Evolutionary conservation across 495 filamentous ascomycete genomes (phyloP).

Genomic region (Hypoxylon fragiforme): DNA sequence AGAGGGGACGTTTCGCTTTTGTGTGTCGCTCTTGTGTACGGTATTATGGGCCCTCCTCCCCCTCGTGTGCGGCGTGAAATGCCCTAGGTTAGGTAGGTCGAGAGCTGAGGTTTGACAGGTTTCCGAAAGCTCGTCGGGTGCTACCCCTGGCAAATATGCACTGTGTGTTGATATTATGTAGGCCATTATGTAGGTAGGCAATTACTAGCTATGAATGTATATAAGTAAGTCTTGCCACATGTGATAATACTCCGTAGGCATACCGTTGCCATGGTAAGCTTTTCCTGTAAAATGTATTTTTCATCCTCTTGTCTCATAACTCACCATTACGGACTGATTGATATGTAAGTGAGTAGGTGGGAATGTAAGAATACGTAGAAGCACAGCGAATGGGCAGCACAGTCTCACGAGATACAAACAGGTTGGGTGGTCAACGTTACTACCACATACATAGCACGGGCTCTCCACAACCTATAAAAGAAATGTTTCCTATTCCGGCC

Average conservation of each 20-base stretch:
- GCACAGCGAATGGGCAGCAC: neutral
- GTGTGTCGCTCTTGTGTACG: neutral
- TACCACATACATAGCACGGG: neutral
- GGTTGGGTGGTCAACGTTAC: neutral
- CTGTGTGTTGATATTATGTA: neutral
- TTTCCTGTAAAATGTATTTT: neutral
- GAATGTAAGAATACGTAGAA: neutral
- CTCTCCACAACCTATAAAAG: conserved; percentile 1
- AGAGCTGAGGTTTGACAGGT: conserved; percentile 27
- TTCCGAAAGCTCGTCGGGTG: conserved; percentile 31
- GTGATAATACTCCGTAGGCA: conserved; percentile 5
- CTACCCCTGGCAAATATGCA: conserved; percentile 26
- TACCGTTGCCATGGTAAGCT: neutral
- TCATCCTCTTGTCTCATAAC: too few species aligned
- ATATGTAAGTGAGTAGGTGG: too few species aligned
- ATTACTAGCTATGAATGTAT: too few species aligned
- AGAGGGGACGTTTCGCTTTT: neutral
- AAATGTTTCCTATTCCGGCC: conserved; percentile 29
- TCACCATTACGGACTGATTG: too few species aligned
- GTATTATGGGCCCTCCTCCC: too few species aligned
- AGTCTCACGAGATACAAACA: neutral
- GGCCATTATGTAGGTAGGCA: too few species aligned
- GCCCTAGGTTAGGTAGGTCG: too few species aligned
- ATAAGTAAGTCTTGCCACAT: conserved; percentile 6
- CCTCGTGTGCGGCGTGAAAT: conserved; percentile 4